Percentiles rank a stretch among this genome's conserved stretches.
Conservation (phyloP, 441 rosid species). For the Aleurites moluccanus region DNA sequence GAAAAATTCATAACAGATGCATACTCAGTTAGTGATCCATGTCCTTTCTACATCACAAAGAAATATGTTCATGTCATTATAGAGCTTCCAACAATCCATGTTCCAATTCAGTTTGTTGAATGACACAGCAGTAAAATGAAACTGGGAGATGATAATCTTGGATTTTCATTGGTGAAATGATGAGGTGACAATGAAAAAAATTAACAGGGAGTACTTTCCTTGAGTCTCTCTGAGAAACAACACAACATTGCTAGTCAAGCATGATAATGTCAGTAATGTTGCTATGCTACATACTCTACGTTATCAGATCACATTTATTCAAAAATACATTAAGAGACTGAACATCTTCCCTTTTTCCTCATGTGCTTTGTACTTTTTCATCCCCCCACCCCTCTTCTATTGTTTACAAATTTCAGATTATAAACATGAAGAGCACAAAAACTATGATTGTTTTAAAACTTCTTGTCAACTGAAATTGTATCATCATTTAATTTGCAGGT, state of each 20-base stretch:
- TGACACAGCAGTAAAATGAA: neutral
- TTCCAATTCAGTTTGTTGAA: neutral
- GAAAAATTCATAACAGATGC: too few species aligned
- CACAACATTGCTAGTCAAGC: neutral
- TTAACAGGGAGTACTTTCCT: neutral
- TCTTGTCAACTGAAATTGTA: slow-evolving; percentile 1
- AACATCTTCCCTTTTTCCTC: neutral
- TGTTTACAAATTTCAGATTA: neutral
- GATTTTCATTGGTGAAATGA: neutral
- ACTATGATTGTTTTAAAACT: neutral
- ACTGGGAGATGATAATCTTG: slow-evolving; percentile 6
- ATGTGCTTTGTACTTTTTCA: neutral
- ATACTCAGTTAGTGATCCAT: neutral
- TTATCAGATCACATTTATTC: neutral
- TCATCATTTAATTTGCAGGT: neutral
- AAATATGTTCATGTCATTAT: neutral
- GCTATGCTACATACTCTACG: neutral
- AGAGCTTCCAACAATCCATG: neutral
- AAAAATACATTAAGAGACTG: neutral
- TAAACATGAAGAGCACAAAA: neutral
- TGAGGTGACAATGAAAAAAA: neutral
- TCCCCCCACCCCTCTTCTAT: neutral
- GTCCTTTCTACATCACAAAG: neutral
- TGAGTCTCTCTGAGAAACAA: neutral
- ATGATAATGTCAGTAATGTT: neutral